These are phyloP conservation scores for Hymenoscyphus fructigenus DNA, from an alignment of 2,329 filamentous ascomycete genomes.

Conservation along the genomic window DNA sequence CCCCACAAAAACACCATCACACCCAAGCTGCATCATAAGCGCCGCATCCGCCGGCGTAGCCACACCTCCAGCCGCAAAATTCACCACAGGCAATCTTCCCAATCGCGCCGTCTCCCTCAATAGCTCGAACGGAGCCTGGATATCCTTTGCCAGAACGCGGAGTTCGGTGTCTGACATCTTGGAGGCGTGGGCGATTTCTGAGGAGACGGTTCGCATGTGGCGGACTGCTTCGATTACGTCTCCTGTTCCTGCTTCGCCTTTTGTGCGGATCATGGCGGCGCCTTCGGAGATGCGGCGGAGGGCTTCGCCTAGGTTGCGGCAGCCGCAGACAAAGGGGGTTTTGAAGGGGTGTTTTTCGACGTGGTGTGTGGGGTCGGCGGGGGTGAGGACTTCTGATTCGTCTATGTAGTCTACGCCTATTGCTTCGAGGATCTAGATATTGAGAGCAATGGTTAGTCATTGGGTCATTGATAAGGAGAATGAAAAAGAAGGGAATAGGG, in stretches of 20 bases:
- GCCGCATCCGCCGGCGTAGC: conserved; percentile 97
- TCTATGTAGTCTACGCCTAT: conserved; percentile 97
- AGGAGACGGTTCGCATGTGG: conserved; percentile 89
- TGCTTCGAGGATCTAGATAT: conserved; percentile 77
- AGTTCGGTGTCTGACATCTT: conserved; percentile 69
- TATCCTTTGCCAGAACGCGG: conserved; percentile 75
- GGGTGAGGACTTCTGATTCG: conserved; percentile 95
- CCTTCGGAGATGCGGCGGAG: conserved; percentile 88
- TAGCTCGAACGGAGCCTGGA: conserved; percentile 74
- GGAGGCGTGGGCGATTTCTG: conserved; percentile 73
- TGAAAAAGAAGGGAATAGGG: neutral
- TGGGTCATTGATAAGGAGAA: neutral
- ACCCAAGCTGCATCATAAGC: conserved; percentile 98
- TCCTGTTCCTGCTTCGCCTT: conserved; percentile 95
- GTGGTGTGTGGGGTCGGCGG: conserved; percentile 86
- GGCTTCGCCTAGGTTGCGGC: conserved; percentile 90
- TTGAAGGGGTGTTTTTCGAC: conserved; percentile 84
- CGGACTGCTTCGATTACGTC: conserved; percentile 95
- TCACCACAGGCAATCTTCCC: conserved; percentile 88
- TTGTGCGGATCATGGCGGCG: conserved; percentile 98
- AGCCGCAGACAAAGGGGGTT: conserved; percentile 93
- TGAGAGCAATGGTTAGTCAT: conserved; percentile 1
- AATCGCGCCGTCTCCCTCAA: conserved; percentile 85
- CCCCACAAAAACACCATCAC: conserved; percentile 96
- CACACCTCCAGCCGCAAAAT: conserved; percentile 98